phyloP scores from a whole-genome alignment of 106 monocot genomes.

The Dactylorhiza incarnata region DNA sequence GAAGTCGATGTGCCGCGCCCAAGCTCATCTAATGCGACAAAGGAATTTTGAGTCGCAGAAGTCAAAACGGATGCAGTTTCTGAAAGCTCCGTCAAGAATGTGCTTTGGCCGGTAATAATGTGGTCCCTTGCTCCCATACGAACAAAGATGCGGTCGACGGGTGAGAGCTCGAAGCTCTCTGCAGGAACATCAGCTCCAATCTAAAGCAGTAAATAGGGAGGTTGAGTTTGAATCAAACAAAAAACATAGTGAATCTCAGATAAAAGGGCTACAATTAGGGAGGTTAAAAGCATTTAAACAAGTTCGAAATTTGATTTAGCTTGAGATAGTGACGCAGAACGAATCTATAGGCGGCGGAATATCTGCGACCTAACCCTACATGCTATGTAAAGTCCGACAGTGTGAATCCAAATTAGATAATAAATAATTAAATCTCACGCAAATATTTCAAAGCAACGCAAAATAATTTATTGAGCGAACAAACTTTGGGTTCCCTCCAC shows the following conservation, averaged over 20 bases:
- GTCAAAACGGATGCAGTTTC: constrained; percentile 91
- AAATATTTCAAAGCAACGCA: no score
- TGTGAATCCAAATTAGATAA: no score
- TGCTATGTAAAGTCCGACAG: no score
- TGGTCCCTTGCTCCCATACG: constrained; percentile 93
- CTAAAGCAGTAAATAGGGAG: constrained; percentile 18
- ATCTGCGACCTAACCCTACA: no score
- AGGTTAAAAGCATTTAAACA: no score
- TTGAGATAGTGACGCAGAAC: no score
- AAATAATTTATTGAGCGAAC: no score
- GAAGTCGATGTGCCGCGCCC: constrained; percentile 95
- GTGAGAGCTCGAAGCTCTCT: constrained; percentile 71
- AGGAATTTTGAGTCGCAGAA: constrained; percentile 74
- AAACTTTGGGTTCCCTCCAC: no score
- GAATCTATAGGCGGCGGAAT: no score
- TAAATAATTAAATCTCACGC: no score
- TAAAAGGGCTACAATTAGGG: no score
- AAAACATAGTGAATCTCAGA: neutral
- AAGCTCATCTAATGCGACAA: constrained; percentile 93
- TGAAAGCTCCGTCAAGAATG: constrained; percentile 85
- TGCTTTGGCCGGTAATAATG: constrained; percentile 90
- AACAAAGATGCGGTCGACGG: constrained; percentile 88
- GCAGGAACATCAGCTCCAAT: constrained; percentile 96
- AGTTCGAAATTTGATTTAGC: no score
- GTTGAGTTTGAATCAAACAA: neutral